Evolutionary conservation across 208 protist genomes (phyloP), one percentile per base, ranked within the genome.

Genomic region (Crithidia brevicula): DNA sequence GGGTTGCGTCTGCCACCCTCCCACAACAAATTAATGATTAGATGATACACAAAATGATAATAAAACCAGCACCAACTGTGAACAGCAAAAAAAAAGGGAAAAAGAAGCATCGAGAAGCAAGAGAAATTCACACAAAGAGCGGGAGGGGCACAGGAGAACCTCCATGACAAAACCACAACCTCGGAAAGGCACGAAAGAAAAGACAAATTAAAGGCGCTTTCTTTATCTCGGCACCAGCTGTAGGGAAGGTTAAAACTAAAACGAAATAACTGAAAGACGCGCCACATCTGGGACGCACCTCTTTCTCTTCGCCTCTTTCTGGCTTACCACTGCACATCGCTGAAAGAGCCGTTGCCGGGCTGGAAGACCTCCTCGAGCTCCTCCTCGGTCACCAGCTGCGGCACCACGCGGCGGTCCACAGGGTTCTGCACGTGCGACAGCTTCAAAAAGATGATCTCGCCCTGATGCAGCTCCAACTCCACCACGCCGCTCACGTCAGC

Each of bases 321-420:
- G 3, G n/a, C 20, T 77, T 91, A 94, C 87, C 85, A 96, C 81
- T 93, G 86, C 42, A 93, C 82, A 69, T 93, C 86, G 64, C 90
- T 95, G 57, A 93, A 93, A 40, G 88, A 92, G 54, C 89, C 92
- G 63, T 92, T 86, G 15, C 89, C 92, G 0, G 89, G 86, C 60
- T 91, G 84, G 75, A 95, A 92, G 9, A 94, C 89, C 65, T 97
- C 92, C 56, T 95, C 92, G 8, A 91, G 27, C 72, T 97, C 89
- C 64, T 95, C 92, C 54, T 90, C 82, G 10, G 81, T 89, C 47
- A 92, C 78, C 45, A 94, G 50, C 42, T 58, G 62, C 51, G 74
- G 72, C 40, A 67, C 62, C 13, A 81, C 40, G 49, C 83, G 89
- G 34, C 77, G 72, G 54, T 80, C 66, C 15, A 77, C 74, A 3